phyloP scores from a whole-genome alignment of 306 rosid genomes.

The Fagus crenata region DNA sequence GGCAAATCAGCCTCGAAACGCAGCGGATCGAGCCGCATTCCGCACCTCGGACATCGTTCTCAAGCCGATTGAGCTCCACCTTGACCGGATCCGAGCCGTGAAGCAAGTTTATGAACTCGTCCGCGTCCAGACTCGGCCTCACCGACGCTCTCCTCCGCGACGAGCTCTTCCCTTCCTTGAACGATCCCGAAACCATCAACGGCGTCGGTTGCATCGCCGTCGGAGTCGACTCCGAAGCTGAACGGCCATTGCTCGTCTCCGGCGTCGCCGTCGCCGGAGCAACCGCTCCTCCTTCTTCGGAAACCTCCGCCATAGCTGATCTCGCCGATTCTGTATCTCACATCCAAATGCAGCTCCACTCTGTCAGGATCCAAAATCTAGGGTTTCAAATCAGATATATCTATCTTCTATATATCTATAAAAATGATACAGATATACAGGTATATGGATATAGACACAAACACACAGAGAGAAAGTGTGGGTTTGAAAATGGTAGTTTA shows the following conservation, averaged over 20 bases:
- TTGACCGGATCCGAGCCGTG: slow-evolving; percentile 99
- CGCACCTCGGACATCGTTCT: slow-evolving; percentile 97
- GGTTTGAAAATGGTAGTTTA: slow-evolving; percentile 31
- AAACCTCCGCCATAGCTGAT: slow-evolving; percentile 88
- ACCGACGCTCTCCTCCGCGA: slow-evolving; percentile 70
- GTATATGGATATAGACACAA: slow-evolving; percentile 1
- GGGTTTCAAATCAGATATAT: slow-evolving; percentile 46
- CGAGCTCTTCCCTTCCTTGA: slow-evolving; percentile 85
- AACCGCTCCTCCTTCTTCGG: slow-evolving; percentile 56
- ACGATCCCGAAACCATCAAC: slow-evolving; percentile 77
- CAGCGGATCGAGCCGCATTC: slow-evolving; percentile 81
- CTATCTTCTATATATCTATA: not conserved
- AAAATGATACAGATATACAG: slow-evolving; percentile 10
- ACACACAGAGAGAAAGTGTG: slow-evolving; percentile 22
- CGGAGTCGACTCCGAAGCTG: slow-evolving; percentile 5
- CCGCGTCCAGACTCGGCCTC: slow-evolving; percentile 93
- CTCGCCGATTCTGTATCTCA: slow-evolving; percentile 48
- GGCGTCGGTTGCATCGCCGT: slow-evolving; percentile 48
- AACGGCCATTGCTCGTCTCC: slow-evolving; percentile 25
- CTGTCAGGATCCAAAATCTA: slow-evolving; percentile 52
- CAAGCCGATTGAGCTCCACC: slow-evolving; percentile 97
- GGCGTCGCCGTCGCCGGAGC: slow-evolving; percentile 27
- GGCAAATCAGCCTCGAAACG: slow-evolving; percentile 41
- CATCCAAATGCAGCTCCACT: slow-evolving; percentile 60
- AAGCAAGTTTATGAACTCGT: slow-evolving; percentile 81